Conservation (phyloP, 495 filamentous ascomycete species). For the Penicillium crystallinum region DNA sequence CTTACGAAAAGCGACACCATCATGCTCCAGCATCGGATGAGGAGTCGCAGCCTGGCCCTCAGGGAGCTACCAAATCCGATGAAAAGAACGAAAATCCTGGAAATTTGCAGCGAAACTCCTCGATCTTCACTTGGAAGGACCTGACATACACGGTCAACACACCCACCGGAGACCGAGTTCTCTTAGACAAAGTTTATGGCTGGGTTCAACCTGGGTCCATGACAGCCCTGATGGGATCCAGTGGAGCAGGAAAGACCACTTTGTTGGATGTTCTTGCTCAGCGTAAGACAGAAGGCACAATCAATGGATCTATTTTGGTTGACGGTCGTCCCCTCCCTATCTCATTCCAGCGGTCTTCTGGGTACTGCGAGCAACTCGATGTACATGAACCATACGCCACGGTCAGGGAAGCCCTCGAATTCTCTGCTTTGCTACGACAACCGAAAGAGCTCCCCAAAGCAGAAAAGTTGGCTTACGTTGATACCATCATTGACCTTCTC, state of each 20-base stretch:
- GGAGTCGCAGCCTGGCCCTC: conserved; percentile 37
- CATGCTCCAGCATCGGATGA: not conserved
- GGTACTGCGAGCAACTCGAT: conserved; percentile 92
- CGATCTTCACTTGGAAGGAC: not conserved
- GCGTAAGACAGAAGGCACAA: conserved; percentile 41
- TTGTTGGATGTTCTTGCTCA: conserved; percentile 55
- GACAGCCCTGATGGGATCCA: conserved; percentile 56
- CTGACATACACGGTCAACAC: not conserved
- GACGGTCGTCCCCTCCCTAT: conserved; percentile 49
- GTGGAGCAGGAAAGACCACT: conserved; percentile 62
- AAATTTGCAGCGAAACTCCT: not conserved
- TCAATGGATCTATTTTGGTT: conserved; percentile 47
- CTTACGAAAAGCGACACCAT: not conserved
- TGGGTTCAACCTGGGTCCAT: conserved; percentile 26
- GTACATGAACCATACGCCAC: conserved; percentile 80
- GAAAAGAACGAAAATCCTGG: conserved; percentile 53
- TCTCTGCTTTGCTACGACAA: conserved; percentile 80
- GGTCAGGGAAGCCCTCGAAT: conserved; percentile 74
- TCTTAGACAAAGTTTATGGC: conserved; percentile 2
- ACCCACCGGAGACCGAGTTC: not conserved
- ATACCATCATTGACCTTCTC: not conserved
- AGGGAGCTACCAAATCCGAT: conserved; percentile 13
- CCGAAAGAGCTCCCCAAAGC: conserved; percentile 39
- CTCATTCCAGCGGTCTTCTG: conserved; percentile 81
- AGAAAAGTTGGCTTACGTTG: conserved; percentile 29